Evolutionary conservation across 805 yeast species (phyloP), one percentile per base, ranked within the genome.

Genomic region (Wickerhamomyces chaumierensis): DNA sequence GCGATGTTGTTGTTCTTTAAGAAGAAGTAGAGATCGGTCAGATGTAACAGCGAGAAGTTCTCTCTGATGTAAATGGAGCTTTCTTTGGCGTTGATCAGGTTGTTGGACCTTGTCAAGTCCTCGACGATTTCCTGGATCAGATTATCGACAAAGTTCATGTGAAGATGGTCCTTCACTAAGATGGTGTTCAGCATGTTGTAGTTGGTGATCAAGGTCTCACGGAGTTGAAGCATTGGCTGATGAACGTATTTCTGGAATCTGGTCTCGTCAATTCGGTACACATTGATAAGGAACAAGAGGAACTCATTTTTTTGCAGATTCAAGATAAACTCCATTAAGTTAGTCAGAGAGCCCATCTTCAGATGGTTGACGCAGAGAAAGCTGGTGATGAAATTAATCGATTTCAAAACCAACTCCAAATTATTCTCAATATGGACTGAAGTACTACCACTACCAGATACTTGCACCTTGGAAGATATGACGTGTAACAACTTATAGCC

Each of bases 1-100:
- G 78, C 61, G 51, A 73, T 65, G 51, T 75, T 75, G 15, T 78
- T 65, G 46, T 70, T 73, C 42, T 68, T 69, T 32, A 78, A 56
- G 50, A 80, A 77, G 29, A 66, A 61, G 43, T 68, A 64, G 36
- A 78, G 57, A 48, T 75, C 78, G 57, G 72, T 63, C 3, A 76
- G 69, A 35, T 71, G 66, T 35, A 75, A 60, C 18, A 75, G 55
- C 5, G 75, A 55, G 49, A 66, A 73, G 38, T 68, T 61, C 3
- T 62, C 63, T 18, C 60, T 52, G 3, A 73, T 67, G 42, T 35
- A 43, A n/a, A 37, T 36, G 11, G 14, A 62, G 66, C 20, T 58
- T 53, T 38, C 41, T 46, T 42, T 29, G 39, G 23, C 13, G 14
- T 14, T 39, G 43, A 44, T 13, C 47, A 44, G 2, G 39, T 33